Base-by-base conservation (phyloP, 2,329 filamentous ascomycete species). In the Botrytis elliptica region DNA sequence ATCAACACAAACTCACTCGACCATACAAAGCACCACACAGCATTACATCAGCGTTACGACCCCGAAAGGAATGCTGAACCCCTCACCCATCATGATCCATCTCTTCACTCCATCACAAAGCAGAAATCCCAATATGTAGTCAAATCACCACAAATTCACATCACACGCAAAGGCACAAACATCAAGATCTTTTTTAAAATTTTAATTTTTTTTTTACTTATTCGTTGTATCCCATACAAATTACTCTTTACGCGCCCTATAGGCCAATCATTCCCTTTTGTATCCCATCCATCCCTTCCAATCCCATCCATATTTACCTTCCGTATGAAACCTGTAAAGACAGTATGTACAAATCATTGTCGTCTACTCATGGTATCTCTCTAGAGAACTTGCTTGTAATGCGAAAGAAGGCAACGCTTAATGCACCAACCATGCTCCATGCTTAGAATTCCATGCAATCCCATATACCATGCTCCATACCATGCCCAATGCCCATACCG, bases 201-300 rank as follows among this genome's bases (percentile, higher is more conserved):
- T 29, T 55, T 55, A 1, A 3, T 3, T 8, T 29, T n/a, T n/a
- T n/a, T 29, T 57, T 29, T 20, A 33, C 14, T 29, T 20, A 44
- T 64, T 64, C 62, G 44, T 64, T 64, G 62, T 44, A 44, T 42
- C 38, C 62, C 44, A 44, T 64, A 64, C 62, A 44, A 44, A 42
- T 42, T 64, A 42, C 62, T 33, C 22, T 29, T 29, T 12, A 20
- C n/a, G 18, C 18, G 8, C 8, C 62, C 14, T n/a, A 4, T 40
- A n/a, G 14, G 62, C 62, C 18, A 29, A 57, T 29, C 52, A 33
- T 29, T 42, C 40, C 60, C n/a, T 29, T 29, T 40, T 42, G 36
- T 40, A 40, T 63, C 40, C 38, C 60, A 64, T 44, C 18, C 38
- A 9, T 42, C 38, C 38, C 38, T 44, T 29, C 10, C 44, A 64